Evolutionary conservation across 441 rosid genomes (phyloP).

Genomic region (Adansonia grandidieri): DNA sequence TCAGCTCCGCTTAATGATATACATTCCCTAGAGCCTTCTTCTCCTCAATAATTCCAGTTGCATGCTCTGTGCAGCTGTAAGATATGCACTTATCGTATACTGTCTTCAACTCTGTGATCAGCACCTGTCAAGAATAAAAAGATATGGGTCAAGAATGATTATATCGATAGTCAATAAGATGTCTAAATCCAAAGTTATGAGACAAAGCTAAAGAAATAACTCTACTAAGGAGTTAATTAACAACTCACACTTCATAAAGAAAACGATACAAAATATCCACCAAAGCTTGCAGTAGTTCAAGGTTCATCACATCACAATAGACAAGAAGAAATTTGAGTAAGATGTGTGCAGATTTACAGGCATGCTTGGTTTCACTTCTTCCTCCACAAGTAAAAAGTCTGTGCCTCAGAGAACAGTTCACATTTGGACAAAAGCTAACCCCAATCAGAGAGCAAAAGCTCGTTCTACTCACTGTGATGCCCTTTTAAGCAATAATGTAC

Average conservation of each 20-base stretch:
- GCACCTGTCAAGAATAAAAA: conserved; percentile 42
- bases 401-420: background rate
- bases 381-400: conserved; percentile 6
- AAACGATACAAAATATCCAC: background rate
- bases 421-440: background rate
- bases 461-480: background rate
- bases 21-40: conserved; percentile 81
- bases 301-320: background rate
- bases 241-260: background rate
- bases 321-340: background rate
- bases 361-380: conserved; percentile 9
- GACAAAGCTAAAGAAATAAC: background rate
- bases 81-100: conserved; percentile 76
- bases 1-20: conserved; percentile 64
- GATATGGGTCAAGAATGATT: background rate
- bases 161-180: background rate
- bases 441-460: background rate
- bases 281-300: background rate
- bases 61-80: conserved; percentile 92
- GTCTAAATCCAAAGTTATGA: background rate
- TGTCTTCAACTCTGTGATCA: conserved; percentile 64
- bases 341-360: background rate
- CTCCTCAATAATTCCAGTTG: conserved; percentile 75
- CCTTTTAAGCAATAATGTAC: background rate
- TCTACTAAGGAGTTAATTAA: background rate